A percentile compares a stretch with the other conserved stretches of the same genome.
phyloP scores from a whole-genome alignment of 805 yeast genomes.

The Nakazawaea wickerhamii region DNA sequence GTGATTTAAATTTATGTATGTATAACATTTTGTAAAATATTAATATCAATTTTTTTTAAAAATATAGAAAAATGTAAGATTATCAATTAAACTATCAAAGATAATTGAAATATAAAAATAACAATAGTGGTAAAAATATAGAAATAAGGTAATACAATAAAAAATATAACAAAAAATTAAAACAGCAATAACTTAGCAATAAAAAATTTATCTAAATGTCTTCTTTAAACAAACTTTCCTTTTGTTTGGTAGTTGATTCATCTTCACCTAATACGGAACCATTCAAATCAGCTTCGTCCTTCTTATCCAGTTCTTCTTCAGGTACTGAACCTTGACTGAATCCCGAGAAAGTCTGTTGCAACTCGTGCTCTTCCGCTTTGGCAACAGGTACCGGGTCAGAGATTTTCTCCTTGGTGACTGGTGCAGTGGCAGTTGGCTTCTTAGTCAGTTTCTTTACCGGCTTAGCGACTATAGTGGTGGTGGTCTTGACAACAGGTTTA shows the following conservation, averaged over 20 bases:
- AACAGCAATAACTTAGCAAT: background rate
- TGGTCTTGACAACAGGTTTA: background rate
- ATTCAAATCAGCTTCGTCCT: background rate
- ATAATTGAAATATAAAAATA: too few relatives aligned
- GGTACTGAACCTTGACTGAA: slow-evolving; percentile 41
- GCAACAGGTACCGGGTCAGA: background rate
- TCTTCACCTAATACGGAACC: slow-evolving; percentile 4
- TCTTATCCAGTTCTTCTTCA: slow-evolving; percentile 19
- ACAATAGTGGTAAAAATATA: too few relatives aligned
- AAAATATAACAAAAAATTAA: background rate
- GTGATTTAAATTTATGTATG: too few relatives aligned
- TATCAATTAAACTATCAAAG: too few relatives aligned
- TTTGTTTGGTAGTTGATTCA: background rate
- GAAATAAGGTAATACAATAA: background rate
- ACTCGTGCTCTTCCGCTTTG: slow-evolving; percentile 15
- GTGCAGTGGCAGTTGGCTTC: background rate
- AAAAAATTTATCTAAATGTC: slow-evolving; percentile 7
- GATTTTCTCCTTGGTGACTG: background rate
- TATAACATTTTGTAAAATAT: background rate
- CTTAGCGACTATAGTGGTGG: background rate
- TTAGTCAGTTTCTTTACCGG: background rate
- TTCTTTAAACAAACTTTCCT: slow-evolving; percentile 13
- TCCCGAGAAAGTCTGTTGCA: slow-evolving; percentile 34
- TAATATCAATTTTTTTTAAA: too few relatives aligned
- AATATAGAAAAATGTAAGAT: too few relatives aligned